These are phyloP conservation scores for Rhododendron mucronatum DNA, from an alignment of 148 eudicot genomes.

Conservation along the genomic window DNA sequence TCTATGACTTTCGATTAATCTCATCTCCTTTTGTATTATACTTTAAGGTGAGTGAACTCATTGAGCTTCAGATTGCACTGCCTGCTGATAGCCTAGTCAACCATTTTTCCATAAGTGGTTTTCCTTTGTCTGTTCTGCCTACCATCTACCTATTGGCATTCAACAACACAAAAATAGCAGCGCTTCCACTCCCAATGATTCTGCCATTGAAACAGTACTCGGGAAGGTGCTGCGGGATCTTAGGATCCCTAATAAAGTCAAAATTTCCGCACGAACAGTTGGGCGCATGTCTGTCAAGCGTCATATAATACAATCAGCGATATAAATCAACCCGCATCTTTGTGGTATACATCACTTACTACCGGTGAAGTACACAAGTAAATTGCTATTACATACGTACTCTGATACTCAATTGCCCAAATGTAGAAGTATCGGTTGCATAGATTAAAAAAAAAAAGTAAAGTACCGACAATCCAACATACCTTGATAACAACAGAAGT, in stretches of 20 bases:
- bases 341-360: background rate
- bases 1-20: background rate
- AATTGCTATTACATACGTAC: too few relatives aligned
- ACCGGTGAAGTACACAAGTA: background rate
- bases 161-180: too few relatives aligned
- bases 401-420: background rate
- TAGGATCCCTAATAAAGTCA: background rate
- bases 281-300: background rate
- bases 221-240: background rate
- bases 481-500: slow-evolving; percentile 97
- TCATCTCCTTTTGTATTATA: background rate
- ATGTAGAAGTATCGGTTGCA: background rate
- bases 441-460: background rate
- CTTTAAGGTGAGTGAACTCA: background rate
- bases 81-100: background rate
- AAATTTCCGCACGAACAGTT: background rate
- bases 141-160: background rate
- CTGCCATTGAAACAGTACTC: background rate
- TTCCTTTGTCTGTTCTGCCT: background rate
- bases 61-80: background rate
- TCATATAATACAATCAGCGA: too few relatives aligned
- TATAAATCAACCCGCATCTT: background rate
- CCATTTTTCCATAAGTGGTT: background rate
- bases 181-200: background rate
- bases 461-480: background rate